Conservation (phyloP, 805 yeast genomes). For the Huiozyma naganishii region DNA sequence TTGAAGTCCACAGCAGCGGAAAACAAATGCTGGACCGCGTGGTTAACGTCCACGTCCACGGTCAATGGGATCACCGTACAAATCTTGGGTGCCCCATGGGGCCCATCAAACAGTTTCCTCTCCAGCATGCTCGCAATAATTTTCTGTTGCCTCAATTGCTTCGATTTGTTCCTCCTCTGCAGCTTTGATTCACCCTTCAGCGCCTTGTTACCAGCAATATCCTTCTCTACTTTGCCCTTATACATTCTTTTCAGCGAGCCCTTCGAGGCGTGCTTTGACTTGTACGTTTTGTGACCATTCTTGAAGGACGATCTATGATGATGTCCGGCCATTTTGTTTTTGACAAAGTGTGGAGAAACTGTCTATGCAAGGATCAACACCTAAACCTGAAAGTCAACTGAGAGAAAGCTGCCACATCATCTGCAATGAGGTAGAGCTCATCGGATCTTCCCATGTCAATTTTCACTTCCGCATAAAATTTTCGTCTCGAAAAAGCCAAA, state of each 20-base stretch:
- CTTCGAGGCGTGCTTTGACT: conserved; percentile 83
- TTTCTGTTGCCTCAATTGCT: conserved; percentile 68
- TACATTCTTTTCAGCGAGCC: conserved; percentile 68
- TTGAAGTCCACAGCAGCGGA: conserved; percentile 29
- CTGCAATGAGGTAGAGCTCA: neutral
- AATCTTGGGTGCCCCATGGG: conserved; percentile 71
- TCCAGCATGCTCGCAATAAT: conserved; percentile 46
- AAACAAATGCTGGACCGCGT: conserved; percentile 44
- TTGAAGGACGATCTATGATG: conserved; percentile 79
- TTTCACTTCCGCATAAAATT: neutral
- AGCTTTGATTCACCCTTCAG: conserved; percentile 31
- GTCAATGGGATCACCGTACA: conserved; percentile 75
- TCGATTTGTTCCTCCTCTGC: conserved; percentile 69
- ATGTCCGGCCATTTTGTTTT: conserved; percentile 52
- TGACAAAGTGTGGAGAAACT: neutral
- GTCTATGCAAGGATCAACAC: neutral
- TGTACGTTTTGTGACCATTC: conserved; percentile 80
- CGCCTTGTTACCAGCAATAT: conserved; percentile 29
- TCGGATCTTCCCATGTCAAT: neutral
- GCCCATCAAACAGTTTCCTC: conserved; percentile 70
- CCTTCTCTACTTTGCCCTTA: conserved; percentile 83
- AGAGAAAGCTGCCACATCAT: too few species aligned
- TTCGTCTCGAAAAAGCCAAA: neutral
- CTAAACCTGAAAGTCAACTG: neutral
- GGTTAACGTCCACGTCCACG: conserved; percentile 48